These are phyloP conservation scores for Sporothrix curviconia DNA, from an alignment of 2,329 filamentous ascomycete genomes.

Conservation along the genomic window DNA sequence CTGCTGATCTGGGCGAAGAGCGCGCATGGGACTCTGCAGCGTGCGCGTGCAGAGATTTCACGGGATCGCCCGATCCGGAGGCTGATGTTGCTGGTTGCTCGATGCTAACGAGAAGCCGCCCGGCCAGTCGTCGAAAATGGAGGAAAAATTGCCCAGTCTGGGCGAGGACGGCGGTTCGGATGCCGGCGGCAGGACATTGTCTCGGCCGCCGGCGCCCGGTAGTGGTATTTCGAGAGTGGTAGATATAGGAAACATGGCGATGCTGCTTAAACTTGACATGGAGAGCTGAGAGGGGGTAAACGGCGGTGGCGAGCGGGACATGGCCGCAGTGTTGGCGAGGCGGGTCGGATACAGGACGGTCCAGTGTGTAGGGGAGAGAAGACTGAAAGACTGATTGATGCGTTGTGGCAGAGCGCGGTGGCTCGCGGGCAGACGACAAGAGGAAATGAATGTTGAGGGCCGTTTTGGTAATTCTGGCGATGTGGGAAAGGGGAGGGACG, in stretches of 20 bases:
- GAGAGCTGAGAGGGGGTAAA: constrained; percentile 6
- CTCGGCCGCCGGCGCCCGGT: neutral
- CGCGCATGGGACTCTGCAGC: neutral
- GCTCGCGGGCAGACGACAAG: no score
- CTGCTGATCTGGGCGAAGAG: neutral
- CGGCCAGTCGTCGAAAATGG: constrained; percentile 2
- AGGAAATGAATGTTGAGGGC: no score
- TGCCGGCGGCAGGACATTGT: neutral
- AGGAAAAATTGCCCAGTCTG: constrained; percentile 17
- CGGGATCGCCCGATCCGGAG: neutral
- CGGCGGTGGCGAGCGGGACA: constrained; percentile 14
- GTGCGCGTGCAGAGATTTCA: neutral
- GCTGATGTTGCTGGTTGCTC: neutral
- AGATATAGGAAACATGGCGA: constrained; percentile 6
- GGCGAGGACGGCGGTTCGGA: constrained; percentile 6
- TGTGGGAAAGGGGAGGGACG: no score
- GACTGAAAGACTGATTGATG: neutral
- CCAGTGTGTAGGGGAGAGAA: neutral
- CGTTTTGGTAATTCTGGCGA: no score
- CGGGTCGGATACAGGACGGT: neutral
- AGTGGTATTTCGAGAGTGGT: neutral
- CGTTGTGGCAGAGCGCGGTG: no score
- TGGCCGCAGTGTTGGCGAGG: constrained; percentile 11
- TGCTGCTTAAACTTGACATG: constrained; percentile 11
- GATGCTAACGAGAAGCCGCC: neutral